phyloP scores from a whole-genome alignment of 2,329 filamentous ascomycete species.

The Fusarium zealandicum region DNA sequence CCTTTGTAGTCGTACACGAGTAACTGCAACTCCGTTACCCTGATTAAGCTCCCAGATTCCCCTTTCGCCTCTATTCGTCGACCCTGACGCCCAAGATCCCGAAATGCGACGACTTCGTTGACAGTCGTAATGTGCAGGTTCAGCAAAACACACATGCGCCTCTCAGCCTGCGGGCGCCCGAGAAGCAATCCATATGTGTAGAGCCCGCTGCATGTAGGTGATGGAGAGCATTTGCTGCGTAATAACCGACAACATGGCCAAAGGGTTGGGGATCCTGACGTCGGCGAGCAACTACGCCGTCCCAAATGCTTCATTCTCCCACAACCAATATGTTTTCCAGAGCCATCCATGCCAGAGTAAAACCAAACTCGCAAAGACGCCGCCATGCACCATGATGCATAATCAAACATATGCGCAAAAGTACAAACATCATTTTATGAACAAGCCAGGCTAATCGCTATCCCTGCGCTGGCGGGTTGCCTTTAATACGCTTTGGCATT shows the following conservation, averaged over 20 bases:
- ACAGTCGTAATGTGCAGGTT: slow-evolving; percentile 26
- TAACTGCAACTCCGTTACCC: slow-evolving; percentile 44
- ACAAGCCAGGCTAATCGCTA: neutral
- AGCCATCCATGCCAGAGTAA: slow-evolving; percentile 22
- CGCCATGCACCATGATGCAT: slow-evolving; percentile 49
- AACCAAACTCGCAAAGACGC: slow-evolving; percentile 43
- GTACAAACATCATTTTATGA: neutral
- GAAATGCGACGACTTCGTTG: slow-evolving; percentile 27
- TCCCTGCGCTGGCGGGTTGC: slow-evolving; percentile 49
- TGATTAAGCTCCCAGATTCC: slow-evolving; percentile 40
- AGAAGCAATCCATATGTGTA: neutral
- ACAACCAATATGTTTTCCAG: slow-evolving; percentile 33
- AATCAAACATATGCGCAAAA: slow-evolving; percentile 32
- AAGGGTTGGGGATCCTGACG: slow-evolving; percentile 14
- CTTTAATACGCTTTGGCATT: slow-evolving; percentile 63
- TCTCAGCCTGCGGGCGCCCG: neutral
- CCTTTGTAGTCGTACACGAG: slow-evolving; percentile 46
- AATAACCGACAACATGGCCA: slow-evolving; percentile 15
- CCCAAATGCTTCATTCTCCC: slow-evolving; percentile 38
- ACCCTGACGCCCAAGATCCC: slow-evolving; percentile 21
- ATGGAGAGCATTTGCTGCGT: slow-evolving; percentile 15
- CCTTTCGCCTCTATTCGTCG: slow-evolving; percentile 28
- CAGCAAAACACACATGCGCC: slow-evolving; percentile 4
- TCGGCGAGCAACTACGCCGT: slow-evolving; percentile 18
- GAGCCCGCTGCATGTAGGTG: slow-evolving; percentile 2